Conservation (phyloP, 2,329 filamentous ascomycete species). For the Diplodia sapinea region DNA sequence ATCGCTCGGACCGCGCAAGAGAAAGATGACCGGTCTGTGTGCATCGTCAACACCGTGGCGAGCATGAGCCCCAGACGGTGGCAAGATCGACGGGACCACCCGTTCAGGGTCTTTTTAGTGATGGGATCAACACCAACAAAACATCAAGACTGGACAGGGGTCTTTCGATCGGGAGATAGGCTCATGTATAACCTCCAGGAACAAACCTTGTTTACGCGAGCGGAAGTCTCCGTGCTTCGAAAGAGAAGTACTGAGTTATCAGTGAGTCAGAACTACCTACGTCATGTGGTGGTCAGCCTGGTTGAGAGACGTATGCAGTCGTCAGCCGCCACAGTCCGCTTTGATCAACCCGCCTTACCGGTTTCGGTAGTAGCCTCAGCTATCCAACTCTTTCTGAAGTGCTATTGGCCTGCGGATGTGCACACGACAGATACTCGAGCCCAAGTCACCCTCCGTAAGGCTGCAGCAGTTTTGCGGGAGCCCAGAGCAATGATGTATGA, state of each 20-base stretch:
- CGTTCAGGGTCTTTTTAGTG: background rate
- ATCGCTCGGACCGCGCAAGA: too few species aligned
- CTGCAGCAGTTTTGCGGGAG: background rate
- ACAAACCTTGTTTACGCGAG: background rate
- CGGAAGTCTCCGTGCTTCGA: background rate
- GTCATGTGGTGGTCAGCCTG: background rate
- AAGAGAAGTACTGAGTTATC: background rate
- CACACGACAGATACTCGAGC: background rate
- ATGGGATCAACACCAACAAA: background rate
- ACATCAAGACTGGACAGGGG: background rate
- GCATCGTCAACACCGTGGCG: background rate
- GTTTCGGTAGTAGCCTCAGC: background rate
- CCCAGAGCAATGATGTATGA: background rate
- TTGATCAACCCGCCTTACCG: background rate
- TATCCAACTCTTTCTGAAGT: background rate
- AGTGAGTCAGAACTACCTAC: background rate
- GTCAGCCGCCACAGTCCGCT: background rate
- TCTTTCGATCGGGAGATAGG: background rate
- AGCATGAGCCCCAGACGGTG: background rate
- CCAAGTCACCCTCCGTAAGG: background rate
- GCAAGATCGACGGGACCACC: background rate
- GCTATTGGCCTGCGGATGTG: background rate
- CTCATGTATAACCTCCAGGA: background rate
- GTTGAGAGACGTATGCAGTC: background rate
- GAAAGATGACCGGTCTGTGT: background rate